These are phyloP conservation scores for Ophiostoma sp. DNA, from an alignment of 2,329 filamentous ascomycete species.

Conservation along the genomic window DNA sequence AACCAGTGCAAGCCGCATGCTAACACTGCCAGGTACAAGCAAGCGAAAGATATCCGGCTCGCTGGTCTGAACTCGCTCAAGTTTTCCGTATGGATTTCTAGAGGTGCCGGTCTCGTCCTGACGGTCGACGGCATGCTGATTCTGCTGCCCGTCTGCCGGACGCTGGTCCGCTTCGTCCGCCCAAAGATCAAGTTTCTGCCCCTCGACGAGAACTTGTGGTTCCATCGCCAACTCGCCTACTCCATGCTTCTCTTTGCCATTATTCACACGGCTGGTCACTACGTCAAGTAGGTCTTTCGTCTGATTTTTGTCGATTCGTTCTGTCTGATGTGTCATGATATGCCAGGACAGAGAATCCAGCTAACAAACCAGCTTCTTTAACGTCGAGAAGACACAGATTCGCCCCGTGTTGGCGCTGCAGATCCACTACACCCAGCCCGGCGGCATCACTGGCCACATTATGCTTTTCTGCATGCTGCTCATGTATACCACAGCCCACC, in stretches of 20 bases:
- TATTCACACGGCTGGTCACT: slow-evolving; percentile 73
- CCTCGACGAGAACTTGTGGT: slow-evolving; percentile 95
- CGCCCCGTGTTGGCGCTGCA: slow-evolving; percentile 74
- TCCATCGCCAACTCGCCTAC: slow-evolving; percentile 93
- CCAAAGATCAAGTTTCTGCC: slow-evolving; percentile 85
- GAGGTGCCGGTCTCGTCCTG: slow-evolving; percentile 83
- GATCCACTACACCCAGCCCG: slow-evolving; percentile 85
- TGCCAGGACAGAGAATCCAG: background rate
- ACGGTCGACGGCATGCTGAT: slow-evolving; percentile 82
- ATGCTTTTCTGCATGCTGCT: slow-evolving; percentile 99
- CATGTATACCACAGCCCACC: slow-evolving; percentile 94
- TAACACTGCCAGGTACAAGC: slow-evolving; percentile 51
- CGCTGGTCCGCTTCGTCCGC: slow-evolving; percentile 73
- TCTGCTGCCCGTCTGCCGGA: slow-evolving; percentile 89
- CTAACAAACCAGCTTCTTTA: slow-evolving; percentile 66
- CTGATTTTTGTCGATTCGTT: background rate
- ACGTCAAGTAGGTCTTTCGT: slow-evolving; percentile 78
- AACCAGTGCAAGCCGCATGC: slow-evolving; percentile 5
- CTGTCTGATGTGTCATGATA: no score
- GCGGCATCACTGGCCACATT: slow-evolving; percentile 89
- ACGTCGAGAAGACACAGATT: slow-evolving; percentile 80
- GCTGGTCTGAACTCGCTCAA: slow-evolving; percentile 72
- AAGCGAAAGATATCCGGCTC: slow-evolving; percentile 61
- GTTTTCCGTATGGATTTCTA: slow-evolving; percentile 92
- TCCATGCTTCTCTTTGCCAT: slow-evolving; percentile 75